A percentile compares a stretch with the other conserved stretches of the same genome.
Conservation (phyloP, 2,329 filamentous ascomycete genomes). For the Cercospora janseana region DNA sequence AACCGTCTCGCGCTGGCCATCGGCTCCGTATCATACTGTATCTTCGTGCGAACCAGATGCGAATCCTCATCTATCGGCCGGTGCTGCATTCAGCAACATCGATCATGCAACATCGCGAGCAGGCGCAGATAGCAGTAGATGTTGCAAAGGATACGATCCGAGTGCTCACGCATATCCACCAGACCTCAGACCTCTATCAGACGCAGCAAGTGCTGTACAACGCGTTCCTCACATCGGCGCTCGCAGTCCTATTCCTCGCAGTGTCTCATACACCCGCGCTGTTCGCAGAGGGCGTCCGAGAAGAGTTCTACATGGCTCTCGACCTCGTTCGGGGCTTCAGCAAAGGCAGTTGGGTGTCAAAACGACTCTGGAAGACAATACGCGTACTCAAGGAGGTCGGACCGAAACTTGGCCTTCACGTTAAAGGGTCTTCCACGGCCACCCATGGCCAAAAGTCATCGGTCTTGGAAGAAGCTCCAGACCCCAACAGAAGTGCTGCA, state of each 20-base stretch:
- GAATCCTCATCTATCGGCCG: slow-evolving; percentile 83
- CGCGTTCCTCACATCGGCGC: slow-evolving; percentile 72
- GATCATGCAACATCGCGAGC: slow-evolving; percentile 71
- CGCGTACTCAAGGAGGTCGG: slow-evolving; percentile 69
- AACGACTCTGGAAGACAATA: slow-evolving; percentile 71
- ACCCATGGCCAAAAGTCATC: slow-evolving; percentile 30
- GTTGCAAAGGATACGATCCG: slow-evolving; percentile 75
- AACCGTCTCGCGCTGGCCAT: slow-evolving; percentile 63
- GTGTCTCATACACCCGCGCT: slow-evolving; percentile 71
- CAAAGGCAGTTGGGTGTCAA: slow-evolving; percentile 67
- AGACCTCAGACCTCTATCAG: slow-evolving; percentile 68
- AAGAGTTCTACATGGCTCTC: slow-evolving; percentile 76
- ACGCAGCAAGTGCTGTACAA: slow-evolving; percentile 75
- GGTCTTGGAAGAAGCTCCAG: slow-evolving; percentile 43
- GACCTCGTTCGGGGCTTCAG: slow-evolving; percentile 72
- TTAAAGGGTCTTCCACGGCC: slow-evolving; percentile 24
- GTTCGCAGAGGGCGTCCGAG: slow-evolving; percentile 66
- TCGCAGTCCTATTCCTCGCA: slow-evolving; percentile 73
- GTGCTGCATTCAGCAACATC: slow-evolving; percentile 80
- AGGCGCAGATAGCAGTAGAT: slow-evolving; percentile 72
- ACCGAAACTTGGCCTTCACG: slow-evolving; percentile 62
- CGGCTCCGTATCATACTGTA: slow-evolving; percentile 81
- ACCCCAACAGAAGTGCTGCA: slow-evolving; percentile 59
- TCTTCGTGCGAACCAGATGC: slow-evolving; percentile 83
- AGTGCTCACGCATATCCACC: slow-evolving; percentile 68